These are phyloP conservation scores for Nidularia pulvinata DNA, from an alignment of 768 basidiomycete species.

Conservation along the genomic window DNA sequence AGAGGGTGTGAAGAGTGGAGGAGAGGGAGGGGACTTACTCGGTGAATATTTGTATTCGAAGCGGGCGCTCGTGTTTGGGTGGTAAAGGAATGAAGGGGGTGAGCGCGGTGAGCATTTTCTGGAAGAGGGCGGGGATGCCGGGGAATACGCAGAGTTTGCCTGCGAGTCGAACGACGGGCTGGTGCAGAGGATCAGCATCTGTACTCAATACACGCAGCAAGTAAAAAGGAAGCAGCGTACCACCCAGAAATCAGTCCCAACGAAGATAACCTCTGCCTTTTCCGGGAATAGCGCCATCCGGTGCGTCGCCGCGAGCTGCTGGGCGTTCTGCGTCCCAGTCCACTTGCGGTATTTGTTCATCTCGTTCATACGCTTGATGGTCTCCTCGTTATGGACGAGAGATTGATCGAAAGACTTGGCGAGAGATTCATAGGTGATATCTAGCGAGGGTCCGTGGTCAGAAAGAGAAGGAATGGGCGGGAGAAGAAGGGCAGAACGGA, in stretches of 20 bases:
- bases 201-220: neutral
- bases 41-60: slow-evolving; percentile 84
- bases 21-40: slow-evolving; percentile 37
- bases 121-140: slow-evolving; percentile 86
- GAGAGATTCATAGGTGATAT: slow-evolving; percentile 89
- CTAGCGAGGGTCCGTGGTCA: slow-evolving; percentile 25
- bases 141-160: slow-evolving; percentile 92
- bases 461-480: neutral
- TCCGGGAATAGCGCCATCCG: slow-evolving; percentile 93
- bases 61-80: slow-evolving; percentile 69
- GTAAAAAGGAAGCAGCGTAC: slow-evolving; percentile 35
- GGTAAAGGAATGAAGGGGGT: slow-evolving; percentile 80
- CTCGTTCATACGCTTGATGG: slow-evolving; percentile 69
- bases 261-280: slow-evolving; percentile 76
- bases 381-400: slow-evolving; percentile 77
- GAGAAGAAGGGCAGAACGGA: slow-evolving; percentile 22
- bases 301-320: slow-evolving; percentile 75
- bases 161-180: slow-evolving; percentile 86
- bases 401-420: slow-evolving; percentile 80
- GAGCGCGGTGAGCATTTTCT: slow-evolving; percentile 75
- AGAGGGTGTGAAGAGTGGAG: neutral
- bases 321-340: slow-evolving; percentile 61
- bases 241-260: slow-evolving; percentile 84
- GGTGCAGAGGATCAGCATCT: too few relatives aligned
- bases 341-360: slow-evolving; percentile 57